Conservation (phyloP, 768 basidiomycete genomes). For the Naganishia vishniacii region DNA sequence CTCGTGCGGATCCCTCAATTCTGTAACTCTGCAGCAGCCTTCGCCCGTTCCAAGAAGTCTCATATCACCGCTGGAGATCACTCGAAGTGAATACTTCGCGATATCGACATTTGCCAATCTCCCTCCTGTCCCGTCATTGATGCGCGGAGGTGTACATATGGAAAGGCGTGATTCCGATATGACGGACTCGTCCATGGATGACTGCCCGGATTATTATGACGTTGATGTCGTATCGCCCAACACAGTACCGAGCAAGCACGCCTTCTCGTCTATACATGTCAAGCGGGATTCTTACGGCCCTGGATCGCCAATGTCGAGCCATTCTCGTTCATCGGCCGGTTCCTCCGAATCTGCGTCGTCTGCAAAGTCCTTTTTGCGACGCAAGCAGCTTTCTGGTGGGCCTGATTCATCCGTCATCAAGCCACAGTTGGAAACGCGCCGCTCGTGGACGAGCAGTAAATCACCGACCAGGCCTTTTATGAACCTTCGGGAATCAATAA, state of each 20-base stretch:
- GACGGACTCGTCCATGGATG: constrained; percentile 16
- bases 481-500: constrained; percentile 5
- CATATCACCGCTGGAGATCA: neutral
- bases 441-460: neutral
- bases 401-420: constrained; percentile 4
- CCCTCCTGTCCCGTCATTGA: constrained; percentile 9
- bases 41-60: neutral
- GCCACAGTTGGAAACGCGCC: neutral
- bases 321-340: constrained; percentile 11
- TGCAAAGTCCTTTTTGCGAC: neutral
- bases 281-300: constrained; percentile 23
- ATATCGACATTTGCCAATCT: constrained; percentile 4
- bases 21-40: constrained; percentile 7
- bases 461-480: neutral
- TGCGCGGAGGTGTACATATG: constrained; percentile 3
- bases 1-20: constrained; percentile 2
- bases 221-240: constrained; percentile 1
- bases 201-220: constrained; percentile 1
- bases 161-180: constrained; percentile 9
- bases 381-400: neutral
- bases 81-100: constrained; percentile 1
- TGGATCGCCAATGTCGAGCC: constrained; percentile 22
- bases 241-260: neutral
- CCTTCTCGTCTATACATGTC: neutral
- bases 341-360: neutral